Evolutionary conservation across 495 filamentous ascomycete genomes (phyloP).

Genomic region (Hypoxylon lienhwacheense): DNA sequence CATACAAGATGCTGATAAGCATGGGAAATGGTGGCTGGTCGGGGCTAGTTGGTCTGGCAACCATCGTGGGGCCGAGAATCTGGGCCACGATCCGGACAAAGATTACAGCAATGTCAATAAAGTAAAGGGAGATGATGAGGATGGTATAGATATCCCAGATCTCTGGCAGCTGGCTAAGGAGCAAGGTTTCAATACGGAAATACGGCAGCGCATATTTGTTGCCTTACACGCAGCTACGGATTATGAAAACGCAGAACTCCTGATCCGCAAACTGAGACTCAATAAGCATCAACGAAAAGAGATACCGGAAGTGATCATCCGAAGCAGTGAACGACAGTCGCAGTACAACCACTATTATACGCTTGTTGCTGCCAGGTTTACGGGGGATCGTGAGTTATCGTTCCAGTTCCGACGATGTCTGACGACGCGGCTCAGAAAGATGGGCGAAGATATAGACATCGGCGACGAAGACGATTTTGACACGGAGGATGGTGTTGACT

Average conservation of each 20-base stretch:
- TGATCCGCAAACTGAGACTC: conserved; percentile 77
- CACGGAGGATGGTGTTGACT: conserved; percentile 51
- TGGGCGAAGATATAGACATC: conserved; percentile 72
- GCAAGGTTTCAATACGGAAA: conserved; percentile 92
- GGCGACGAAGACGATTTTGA: conserved; percentile 56
- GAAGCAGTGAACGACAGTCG: conserved; percentile 81
- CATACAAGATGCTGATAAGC: conserved; percentile 76
- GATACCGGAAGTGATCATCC: conserved; percentile 83
- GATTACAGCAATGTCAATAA: conserved; percentile 35
- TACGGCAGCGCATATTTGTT: conserved; percentile 89
- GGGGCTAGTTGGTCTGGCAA: conserved; percentile 81
- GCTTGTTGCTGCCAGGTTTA: conserved; percentile 74
- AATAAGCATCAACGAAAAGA: conserved; percentile 85
- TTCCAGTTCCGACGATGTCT: conserved; percentile 83
- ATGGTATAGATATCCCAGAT: conserved; percentile 61
- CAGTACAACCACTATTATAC: conserved; percentile 93
- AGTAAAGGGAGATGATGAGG: conserved; percentile 44
- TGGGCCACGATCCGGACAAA: conserved; percentile 29
- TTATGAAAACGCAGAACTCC: conserved; percentile 76
- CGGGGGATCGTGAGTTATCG: conserved; percentile 68
- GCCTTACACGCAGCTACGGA: conserved; percentile 86
- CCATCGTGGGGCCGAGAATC: conserved; percentile 41
- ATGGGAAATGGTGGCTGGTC: conserved; percentile 98
- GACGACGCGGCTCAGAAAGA: conserved; percentile 83
- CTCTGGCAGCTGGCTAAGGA: conserved; percentile 74